A percentile compares a stretch with the other conserved stretches of the same genome.
phyloP scores from a whole-genome alignment of 2,329 filamentous ascomycete genomes.

The Colletotrichum sp. region DNA sequence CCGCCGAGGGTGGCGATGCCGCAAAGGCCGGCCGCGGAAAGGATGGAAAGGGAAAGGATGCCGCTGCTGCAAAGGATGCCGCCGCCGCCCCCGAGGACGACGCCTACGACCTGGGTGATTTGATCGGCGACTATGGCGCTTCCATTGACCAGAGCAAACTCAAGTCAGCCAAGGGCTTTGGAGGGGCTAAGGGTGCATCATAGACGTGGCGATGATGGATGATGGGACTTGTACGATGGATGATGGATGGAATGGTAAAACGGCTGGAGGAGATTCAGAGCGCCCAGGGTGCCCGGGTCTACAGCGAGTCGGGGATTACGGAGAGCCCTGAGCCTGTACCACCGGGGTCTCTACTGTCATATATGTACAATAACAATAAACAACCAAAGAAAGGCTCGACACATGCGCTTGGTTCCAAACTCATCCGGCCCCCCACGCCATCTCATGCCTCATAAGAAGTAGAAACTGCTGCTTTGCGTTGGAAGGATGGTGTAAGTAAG shows the following conservation, averaged over 20 bases:
- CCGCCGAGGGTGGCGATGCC: constrained; percentile 19
- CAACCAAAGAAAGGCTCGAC: neutral
- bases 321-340: neutral
- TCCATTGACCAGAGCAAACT: constrained; percentile 32
- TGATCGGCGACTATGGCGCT: constrained; percentile 54
- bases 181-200: constrained; percentile 39
- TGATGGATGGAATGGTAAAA: neutral
- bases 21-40: constrained; percentile 16
- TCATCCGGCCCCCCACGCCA: neutral
- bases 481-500: constrained; percentile 1
- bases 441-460: neutral
- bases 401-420: constrained; percentile 4
- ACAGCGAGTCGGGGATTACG: constrained; percentile 12
- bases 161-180: constrained; percentile 35
- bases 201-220: constrained; percentile 39
- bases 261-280: neutral
- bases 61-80: constrained; percentile 26
- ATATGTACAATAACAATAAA: constrained; percentile 24
- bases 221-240: constrained; percentile 8
- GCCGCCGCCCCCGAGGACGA: constrained; percentile 21
- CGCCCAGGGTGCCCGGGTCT: neutral
- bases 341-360: constrained; percentile 20
- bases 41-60: neutral
- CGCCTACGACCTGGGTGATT: constrained; percentile 45
- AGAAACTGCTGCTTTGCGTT: neutral